Evolutionary conservation across 2,329 filamentous ascomycete species (phyloP).

Genomic region (Cercospora canescens): DNA sequence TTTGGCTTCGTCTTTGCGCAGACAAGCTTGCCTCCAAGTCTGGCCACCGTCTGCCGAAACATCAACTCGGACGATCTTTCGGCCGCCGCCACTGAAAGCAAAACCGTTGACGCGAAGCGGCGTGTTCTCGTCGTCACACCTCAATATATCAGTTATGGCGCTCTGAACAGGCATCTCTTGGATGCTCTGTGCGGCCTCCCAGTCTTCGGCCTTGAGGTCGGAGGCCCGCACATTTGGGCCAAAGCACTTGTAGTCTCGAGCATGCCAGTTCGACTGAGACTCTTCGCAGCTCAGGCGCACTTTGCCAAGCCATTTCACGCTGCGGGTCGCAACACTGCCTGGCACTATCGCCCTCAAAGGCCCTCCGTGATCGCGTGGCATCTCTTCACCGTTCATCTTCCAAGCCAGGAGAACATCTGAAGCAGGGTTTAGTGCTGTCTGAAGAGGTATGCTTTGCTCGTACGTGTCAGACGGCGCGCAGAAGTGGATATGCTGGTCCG

Average conservation of each 20-base stretch:
- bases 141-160: conserved; percentile 55
- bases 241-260: conserved; percentile 68
- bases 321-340: conserved; percentile 65
- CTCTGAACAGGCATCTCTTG: conserved; percentile 70
- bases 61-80: conserved; percentile 67
- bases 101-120: conserved; percentile 56
- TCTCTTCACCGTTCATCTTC: conserved; percentile 68
- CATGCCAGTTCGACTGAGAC: conserved; percentile 65
- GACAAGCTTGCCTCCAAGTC: conserved; percentile 64
- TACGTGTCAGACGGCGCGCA: conserved; percentile 26
- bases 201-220: conserved; percentile 54
- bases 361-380: conserved; percentile 66
- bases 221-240: conserved; percentile 47
- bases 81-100: conserved; percentile 67
- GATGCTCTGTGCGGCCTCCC: conserved; percentile 63
- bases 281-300: conserved; percentile 67
- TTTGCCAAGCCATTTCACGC: conserved; percentile 60
- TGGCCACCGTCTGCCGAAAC: conserved; percentile 63
- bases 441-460: conserved; percentile 26
- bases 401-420: conserved; percentile 64
- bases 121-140: conserved; percentile 25
- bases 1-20: conserved; percentile 53
- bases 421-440: conserved; percentile 60
- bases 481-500: conserved; percentile 57
- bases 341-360: conserved; percentile 64